These are phyloP conservation scores for Coniochaeta sp. DNA, from an alignment of 2,329 filamentous ascomycete species.

Conservation along the genomic window DNA sequence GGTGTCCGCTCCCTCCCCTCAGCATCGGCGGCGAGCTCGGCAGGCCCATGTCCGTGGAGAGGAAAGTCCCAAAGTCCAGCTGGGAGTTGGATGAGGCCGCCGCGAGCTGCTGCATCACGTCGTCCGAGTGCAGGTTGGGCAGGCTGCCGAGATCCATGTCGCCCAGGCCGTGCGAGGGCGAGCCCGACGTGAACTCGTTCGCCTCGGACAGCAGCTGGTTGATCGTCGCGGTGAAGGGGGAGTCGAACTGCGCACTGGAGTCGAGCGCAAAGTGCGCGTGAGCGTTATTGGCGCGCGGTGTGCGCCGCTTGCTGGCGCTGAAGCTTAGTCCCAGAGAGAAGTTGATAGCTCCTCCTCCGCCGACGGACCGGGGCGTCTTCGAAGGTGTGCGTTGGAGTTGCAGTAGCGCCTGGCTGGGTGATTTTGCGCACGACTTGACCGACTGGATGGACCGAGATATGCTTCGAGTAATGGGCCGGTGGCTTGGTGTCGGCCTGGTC, in stretches of 20 bases:
- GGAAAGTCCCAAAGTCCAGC: constrained; percentile 41
- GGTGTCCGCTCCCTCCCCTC: constrained; percentile 6
- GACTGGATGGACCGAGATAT: constrained; percentile 50
- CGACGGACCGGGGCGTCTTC: constrained; percentile 26
- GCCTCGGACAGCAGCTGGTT: constrained; percentile 56
- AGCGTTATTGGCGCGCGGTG: constrained; percentile 28
- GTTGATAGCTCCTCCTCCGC: constrained; percentile 4
- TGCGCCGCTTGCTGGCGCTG: constrained; percentile 31
- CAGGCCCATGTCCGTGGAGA: constrained; percentile 39
- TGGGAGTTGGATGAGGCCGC: background rate
- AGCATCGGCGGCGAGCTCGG: constrained; percentile 39
- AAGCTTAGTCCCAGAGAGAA: constrained; percentile 6
- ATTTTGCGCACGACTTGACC: constrained; percentile 30
- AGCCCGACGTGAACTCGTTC: constrained; percentile 34
- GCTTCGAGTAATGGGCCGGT: constrained; percentile 54
- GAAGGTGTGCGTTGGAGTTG: constrained; percentile 40
- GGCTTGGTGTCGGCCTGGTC: constrained; percentile 52
- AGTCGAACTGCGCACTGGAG: constrained; percentile 28
- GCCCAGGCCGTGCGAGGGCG: constrained; percentile 26
- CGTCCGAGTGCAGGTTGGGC: constrained; percentile 29
- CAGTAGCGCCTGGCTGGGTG: constrained; percentile 32
- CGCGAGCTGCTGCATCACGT: constrained; percentile 16
- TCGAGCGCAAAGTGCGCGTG: constrained; percentile 25
- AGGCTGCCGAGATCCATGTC: constrained; percentile 36
- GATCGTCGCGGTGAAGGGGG: constrained; percentile 56